Percentiles rank a stretch among this genome's conserved stretches.
Conservation (phyloP, 2,329 filamentous ascomycete species). For the Aspergillus viridinutans region DNA sequence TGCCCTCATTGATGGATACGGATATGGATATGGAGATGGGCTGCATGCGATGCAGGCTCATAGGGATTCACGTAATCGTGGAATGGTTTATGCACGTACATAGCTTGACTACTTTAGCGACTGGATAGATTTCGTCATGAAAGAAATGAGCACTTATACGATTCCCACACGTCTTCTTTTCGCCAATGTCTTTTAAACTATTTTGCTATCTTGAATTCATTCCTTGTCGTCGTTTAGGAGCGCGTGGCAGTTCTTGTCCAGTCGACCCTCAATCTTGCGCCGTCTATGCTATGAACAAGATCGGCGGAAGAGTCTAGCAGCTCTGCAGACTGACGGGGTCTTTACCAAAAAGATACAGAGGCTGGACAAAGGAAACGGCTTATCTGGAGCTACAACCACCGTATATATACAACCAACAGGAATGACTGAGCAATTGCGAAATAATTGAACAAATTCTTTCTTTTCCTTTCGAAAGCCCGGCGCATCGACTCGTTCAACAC, state of each 20-base stretch:
- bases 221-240: background rate
- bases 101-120: conserved; percentile 32
- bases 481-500: conserved; percentile 11
- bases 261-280: background rate
- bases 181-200: background rate
- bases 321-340: background rate
- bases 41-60: background rate
- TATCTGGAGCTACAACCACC: background rate
- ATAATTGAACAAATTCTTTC: conserved; percentile 14
- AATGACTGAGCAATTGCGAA: conserved; percentile 9
- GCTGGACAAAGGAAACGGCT: background rate
- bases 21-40: background rate
- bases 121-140: conserved; percentile 27
- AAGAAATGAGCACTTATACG: conserved; percentile 18
- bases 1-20: background rate
- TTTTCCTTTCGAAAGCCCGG: background rate
- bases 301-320: background rate
- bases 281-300: background rate
- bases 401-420: conserved; percentile 32
- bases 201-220: background rate
- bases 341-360: background rate
- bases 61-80: background rate
- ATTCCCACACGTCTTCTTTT: background rate
- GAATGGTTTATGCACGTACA: conserved; percentile 20
- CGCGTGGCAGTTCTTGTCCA: no score